A percentile compares a stretch with the other conserved stretches of the same genome.
Evolutionary conservation across 176 grass and related monocot genomes (phyloP).

Genomic region (Microstegium vimineum): DNA sequence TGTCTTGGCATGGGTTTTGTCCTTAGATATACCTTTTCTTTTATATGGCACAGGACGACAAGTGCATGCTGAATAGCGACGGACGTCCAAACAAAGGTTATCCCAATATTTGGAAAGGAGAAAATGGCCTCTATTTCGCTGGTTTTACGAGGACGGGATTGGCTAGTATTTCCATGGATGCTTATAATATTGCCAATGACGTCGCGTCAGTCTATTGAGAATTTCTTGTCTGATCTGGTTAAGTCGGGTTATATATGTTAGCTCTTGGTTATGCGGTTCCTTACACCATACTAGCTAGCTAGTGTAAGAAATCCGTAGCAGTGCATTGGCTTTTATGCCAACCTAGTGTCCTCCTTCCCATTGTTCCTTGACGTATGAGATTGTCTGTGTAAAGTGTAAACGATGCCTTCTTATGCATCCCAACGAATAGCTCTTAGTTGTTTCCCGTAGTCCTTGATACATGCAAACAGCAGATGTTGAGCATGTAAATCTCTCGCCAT

Average conservation of each 20-base stretch:
- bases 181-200: constrained; percentile 23
- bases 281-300: not conserved
- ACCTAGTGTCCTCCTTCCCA: too few relatives aligned
- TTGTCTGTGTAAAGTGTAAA: too few relatives aligned
- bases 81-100: constrained; percentile 6
- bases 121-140: constrained; percentile 37
- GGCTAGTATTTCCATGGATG: constrained; percentile 27
- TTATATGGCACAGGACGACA: not conserved
- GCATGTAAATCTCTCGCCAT: too few relatives aligned
- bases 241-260: not conserved
- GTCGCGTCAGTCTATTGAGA: not conserved
- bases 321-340: not conserved
- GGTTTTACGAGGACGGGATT: constrained; percentile 18
- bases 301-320: not conserved
- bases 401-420: too few relatives aligned
- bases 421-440: too few relatives aligned
- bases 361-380: too few relatives aligned
- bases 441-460: too few relatives aligned
- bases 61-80: not conserved
- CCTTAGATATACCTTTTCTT: not conserved
- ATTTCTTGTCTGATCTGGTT: not conserved
- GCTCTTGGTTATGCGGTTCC: not conserved
- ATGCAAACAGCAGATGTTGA: too few relatives aligned
- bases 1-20: not conserved
- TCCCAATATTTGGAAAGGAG: constrained; percentile 33